Base-by-base conservation (phyloP, 441 rosid species). In the Sinapis alba region DNA sequence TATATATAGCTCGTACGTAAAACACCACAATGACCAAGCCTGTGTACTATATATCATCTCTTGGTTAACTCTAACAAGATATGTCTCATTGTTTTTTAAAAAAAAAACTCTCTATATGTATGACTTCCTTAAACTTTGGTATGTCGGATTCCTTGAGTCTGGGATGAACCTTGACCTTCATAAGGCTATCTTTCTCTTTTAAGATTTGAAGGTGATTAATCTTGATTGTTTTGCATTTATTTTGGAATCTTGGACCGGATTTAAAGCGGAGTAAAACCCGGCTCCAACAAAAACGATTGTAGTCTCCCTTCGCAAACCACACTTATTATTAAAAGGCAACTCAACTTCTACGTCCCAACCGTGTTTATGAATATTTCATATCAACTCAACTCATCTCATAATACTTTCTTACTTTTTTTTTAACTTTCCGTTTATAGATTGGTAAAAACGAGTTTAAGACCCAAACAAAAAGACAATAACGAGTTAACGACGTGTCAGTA, bases 401-500 rank as follows among this genome's bases (percentile, higher is more conserved):
- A 5, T 56, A 21, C 60, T 21, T 20, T 20, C 26, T 8, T 51
- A 11, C 60, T 21, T 11, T 0, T 54, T 9, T 1, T 12, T 3
- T 1, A n/a, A n/a, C 19, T 20, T 3, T 21, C 26, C 26, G 26
- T 23, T 23, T 23, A 23, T 23, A 23, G 26, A 23, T 23, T 23
- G 26, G 26, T 23, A 23, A 45, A 16, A 57, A 28, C 66, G 26
- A 65, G 51, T 59, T 11, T 43, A 12, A 41, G 16, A 41, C 47
- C 47, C 47, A 43, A 43, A n/a, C 5, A n/a, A 38, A 1, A 38
- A 11, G n/a, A 30, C 6, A 4, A 41, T n/a, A 43, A 43, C 60
- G 26, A 65, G 51, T 67, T 11, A 68, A 50, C 2, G 73, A 75
- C 73, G 73, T 61, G 74, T 68, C 57, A 34, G 38, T 51, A 75